Conservation (phyloP, 192 early-diverging fungal genomes). For the Bifiguratus adelaidae region DNA sequence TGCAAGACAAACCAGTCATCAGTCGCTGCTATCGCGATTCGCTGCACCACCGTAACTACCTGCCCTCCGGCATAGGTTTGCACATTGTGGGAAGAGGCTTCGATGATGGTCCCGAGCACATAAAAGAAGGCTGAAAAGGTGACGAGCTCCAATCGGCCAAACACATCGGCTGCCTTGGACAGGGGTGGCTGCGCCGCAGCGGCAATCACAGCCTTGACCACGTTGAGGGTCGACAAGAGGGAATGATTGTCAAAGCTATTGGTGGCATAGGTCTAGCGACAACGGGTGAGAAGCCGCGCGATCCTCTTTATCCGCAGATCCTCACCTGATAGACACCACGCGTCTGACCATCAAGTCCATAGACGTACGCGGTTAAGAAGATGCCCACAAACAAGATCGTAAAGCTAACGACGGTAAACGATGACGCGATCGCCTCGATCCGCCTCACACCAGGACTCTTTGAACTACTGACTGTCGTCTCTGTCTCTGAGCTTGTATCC, state of each 20-base stretch:
- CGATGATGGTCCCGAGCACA: neutral
- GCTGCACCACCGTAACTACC: neutral
- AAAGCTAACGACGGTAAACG: neutral
- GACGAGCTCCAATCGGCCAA: slow-evolving; percentile 1
- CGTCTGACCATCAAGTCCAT: neutral
- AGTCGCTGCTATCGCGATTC: neutral
- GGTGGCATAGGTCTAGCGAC: neutral
- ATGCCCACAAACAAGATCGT: neutral
- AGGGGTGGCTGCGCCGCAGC: slow-evolving; percentile 3
- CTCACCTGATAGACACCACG: slow-evolving; percentile 1
- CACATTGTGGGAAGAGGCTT: neutral
- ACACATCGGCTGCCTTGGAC: slow-evolving; percentile 1
- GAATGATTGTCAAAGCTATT: neutral
- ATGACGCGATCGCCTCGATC: neutral
- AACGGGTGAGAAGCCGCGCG: neutral
- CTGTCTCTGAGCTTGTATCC: no score
- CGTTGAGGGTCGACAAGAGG: slow-evolving; percentile 1
- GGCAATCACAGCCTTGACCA: neutral
- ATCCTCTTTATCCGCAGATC: no score
- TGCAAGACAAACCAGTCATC: neutral
- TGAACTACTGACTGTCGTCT: no score
- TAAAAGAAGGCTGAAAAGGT: slow-evolving; percentile 3
- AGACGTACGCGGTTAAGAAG: neutral
- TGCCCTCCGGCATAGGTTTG: slow-evolving; percentile 2
- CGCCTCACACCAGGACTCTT: slow-evolving; percentile 2